A percentile compares a stretch with the other conserved stretches of the same genome.
These are phyloP conservation scores for Apophysomyces elegans DNA, from an alignment of 371 early-diverging fungal species.

Conservation along the genomic window DNA sequence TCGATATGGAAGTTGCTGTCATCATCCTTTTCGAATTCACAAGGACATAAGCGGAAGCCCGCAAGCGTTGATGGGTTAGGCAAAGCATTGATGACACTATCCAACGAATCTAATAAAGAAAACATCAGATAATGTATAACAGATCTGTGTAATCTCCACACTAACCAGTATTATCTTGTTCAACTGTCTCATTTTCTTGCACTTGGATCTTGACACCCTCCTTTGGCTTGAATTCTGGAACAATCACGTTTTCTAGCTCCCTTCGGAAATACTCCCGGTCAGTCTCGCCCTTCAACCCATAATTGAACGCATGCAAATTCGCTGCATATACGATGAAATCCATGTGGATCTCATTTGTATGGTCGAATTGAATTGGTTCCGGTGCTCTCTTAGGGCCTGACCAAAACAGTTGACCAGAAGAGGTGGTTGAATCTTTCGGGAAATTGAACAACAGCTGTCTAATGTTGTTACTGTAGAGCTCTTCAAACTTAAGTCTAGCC, in stretches of 20 bases:
- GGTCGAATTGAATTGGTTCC: slow-evolving; percentile 79
- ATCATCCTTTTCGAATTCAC: slow-evolving; percentile 99
- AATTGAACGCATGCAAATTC: slow-evolving; percentile 96
- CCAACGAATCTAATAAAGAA: slow-evolving; percentile 59
- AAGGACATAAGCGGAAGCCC: slow-evolving; percentile 80
- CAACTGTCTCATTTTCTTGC: slow-evolving; percentile 79
- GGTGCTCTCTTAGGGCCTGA: slow-evolving; percentile 99
- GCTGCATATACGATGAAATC: slow-evolving; percentile 94
- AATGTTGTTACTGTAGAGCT: slow-evolving; percentile 91
- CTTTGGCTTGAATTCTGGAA: slow-evolving; percentile 91
- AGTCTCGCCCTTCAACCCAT: slow-evolving; percentile 79
- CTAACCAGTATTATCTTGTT: slow-evolving; percentile 30
- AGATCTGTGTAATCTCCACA: neutral
- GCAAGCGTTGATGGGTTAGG: slow-evolving; percentile 78
- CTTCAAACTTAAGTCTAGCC: slow-evolving; percentile 95
- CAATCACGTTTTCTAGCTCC: slow-evolving; percentile 68
- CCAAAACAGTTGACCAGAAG: slow-evolving; percentile 98
- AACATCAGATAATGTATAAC: neutral
- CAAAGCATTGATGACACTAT: slow-evolving; percentile 66
- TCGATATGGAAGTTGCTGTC: slow-evolving; percentile 99
- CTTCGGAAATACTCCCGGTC: slow-evolving; percentile 74
- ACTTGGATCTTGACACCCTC: slow-evolving; percentile 97
- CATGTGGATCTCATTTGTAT: slow-evolving; percentile 80
- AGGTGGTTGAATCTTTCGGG: slow-evolving; percentile 92
- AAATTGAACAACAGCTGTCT: slow-evolving; percentile 94